These are phyloP conservation scores for Corinectria fuckeliana DNA, from an alignment of 2,329 filamentous ascomycete species.

Conservation along the genomic window DNA sequence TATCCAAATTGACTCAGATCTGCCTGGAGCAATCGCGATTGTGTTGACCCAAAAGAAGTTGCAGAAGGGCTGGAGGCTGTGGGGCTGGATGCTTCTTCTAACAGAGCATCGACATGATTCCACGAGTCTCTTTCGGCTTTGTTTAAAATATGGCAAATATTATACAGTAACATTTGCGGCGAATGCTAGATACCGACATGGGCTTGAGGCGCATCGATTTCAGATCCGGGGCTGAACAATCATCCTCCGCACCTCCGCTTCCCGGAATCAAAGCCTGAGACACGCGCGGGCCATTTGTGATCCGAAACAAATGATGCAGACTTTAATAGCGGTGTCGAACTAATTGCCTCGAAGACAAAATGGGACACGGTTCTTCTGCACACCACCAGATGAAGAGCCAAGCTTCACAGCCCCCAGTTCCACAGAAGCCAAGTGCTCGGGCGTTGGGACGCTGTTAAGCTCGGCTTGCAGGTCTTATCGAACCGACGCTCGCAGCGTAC, in stretches of 20 bases:
- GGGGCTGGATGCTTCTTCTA: background rate
- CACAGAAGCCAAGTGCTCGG: background rate
- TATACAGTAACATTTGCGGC: too few species aligned
- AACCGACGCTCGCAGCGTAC: background rate
- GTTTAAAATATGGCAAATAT: background rate
- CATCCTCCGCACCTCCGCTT: background rate
- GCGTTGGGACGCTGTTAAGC: background rate
- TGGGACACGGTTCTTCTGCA: background rate
- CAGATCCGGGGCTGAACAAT: background rate
- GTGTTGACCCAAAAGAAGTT: slow-evolving; percentile 1
- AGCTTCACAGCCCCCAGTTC: background rate
- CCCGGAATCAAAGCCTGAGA: background rate
- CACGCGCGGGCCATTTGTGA: too few species aligned
- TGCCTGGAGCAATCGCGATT: slow-evolving; percentile 2
- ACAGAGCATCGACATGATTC: background rate
- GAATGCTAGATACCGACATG: too few species aligned
- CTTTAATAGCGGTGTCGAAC: background rate
- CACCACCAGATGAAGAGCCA: background rate
- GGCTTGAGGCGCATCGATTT: too few species aligned
- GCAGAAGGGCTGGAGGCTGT: too few species aligned
- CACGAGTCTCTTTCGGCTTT: background rate
- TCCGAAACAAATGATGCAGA: background rate
- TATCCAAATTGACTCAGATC: background rate
- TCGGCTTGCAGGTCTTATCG: background rate
- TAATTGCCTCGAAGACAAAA: background rate